A percentile compares a stretch with the other conserved stretches of the same genome.
Conservation (phyloP, 1,284 basidiomycete species). For the Microbotryum violaceum region DNA sequence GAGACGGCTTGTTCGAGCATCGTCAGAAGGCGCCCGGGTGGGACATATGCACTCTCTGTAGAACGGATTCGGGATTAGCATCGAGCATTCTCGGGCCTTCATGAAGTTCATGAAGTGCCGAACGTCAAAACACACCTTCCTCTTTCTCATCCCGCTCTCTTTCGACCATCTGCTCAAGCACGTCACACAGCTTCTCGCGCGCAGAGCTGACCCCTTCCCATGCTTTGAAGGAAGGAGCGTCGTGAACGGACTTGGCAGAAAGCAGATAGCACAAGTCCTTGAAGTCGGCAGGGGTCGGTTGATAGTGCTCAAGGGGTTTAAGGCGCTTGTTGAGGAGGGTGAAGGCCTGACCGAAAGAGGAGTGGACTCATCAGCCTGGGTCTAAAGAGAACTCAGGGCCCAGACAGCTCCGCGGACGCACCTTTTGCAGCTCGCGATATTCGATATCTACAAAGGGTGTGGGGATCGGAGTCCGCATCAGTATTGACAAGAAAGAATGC, state of each 20-base stretch:
- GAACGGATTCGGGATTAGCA: background rate
- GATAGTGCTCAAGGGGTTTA: slow-evolving; percentile 48
- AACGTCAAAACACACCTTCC: background rate
- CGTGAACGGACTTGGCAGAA: slow-evolving; percentile 45
- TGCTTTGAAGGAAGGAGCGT: slow-evolving; percentile 45
- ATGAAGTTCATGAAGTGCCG: too few species aligned
- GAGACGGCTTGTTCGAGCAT: slow-evolving; percentile 46
- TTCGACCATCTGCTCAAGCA: slow-evolving; percentile 27
- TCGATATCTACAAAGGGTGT: slow-evolving; percentile 45
- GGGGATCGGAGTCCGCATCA: background rate
- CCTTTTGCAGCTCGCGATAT: slow-evolving; percentile 43
- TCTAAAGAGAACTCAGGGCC: background rate
- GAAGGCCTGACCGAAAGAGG: slow-evolving; percentile 40
- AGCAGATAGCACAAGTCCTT: slow-evolving; percentile 47
- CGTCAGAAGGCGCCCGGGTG: slow-evolving; percentile 43
- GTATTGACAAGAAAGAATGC: background rate
- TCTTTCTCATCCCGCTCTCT: slow-evolving; percentile 5
- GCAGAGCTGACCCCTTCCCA: slow-evolving; percentile 46
- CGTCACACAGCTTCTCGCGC: slow-evolving; percentile 42
- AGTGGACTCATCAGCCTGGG: background rate
- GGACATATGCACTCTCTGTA: slow-evolving; percentile 37
- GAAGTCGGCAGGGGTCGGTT: slow-evolving; percentile 47
- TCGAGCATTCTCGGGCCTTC: background rate
- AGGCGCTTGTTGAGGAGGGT: slow-evolving; percentile 47
- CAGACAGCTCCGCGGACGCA: background rate